These are phyloP conservation scores for Rosa rugosa DNA, from an alignment of 306 rosid species.

Conservation along the genomic window DNA sequence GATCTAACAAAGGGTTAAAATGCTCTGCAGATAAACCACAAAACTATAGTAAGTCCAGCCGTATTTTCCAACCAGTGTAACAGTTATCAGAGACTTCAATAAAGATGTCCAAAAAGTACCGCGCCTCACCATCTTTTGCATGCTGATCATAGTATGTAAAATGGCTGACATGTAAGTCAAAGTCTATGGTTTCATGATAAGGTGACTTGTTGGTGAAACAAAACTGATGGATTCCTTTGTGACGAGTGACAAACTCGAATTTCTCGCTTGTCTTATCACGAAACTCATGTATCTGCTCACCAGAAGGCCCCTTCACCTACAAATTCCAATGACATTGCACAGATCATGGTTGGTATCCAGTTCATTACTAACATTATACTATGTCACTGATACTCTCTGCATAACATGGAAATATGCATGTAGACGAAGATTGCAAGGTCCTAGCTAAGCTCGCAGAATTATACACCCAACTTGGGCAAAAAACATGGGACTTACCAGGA, in stretches of 20 bases:
- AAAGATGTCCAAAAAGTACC: not conserved
- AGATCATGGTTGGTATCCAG: not conserved
- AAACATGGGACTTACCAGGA: conserved; percentile 39
- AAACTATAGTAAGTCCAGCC: conserved; percentile 18
- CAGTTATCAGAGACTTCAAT: not conserved
- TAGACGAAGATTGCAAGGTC: not conserved
- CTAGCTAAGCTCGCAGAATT: not conserved
- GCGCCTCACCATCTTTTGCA: conserved; percentile 57
- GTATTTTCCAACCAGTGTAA: conserved; percentile 1
- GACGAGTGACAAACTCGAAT: conserved; percentile 51
- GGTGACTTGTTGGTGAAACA: conserved; percentile 86
- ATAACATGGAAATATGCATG: not conserved
- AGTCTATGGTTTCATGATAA: conserved; percentile 74
- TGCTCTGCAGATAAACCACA: conserved; percentile 50
- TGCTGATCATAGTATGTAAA: conserved; percentile 48
- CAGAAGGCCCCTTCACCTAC: conserved; percentile 62
- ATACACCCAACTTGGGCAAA: not conserved
- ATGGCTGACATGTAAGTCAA: conserved; percentile 68
- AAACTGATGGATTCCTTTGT: conserved; percentile 56
- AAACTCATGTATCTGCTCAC: conserved; percentile 53
- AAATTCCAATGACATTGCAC: conserved; percentile 10
- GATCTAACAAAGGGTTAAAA: conserved; percentile 53
- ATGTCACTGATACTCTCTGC: not conserved
- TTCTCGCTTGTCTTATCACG: conserved; percentile 63
- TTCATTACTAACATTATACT: not conserved